Base-by-base conservation (phyloP, 2,329 filamentous ascomycete genomes). In the Penicillium thymicola region DNA sequence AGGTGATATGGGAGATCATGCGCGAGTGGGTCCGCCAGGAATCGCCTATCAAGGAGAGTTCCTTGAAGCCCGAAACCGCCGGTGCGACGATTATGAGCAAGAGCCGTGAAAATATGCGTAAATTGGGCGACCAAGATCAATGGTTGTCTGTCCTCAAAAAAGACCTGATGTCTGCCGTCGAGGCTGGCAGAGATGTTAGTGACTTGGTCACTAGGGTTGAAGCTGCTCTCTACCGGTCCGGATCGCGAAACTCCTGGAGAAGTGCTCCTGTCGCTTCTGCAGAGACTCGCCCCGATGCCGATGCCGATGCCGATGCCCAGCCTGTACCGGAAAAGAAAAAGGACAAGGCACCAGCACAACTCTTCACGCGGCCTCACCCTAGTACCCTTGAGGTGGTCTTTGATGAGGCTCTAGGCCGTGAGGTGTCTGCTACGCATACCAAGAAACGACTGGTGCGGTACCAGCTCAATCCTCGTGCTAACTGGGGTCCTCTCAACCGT, bases 1-100 rank as follows among this genome's bases (percentile, higher is more conserved):
- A 80, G 5, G 86, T 90, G 0, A 83, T 99, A 46, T 97, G 94
- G 92, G 89, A 95, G 70, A 79, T 97, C 28, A 94, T 97, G 85
- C 83, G 90, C 27, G 92, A 96, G 75, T 99, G 92, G 91, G 85
- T 89, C 14, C 84, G 88, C 25, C 91, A 96, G 70, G 89, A 88
- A 67, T 81, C 84, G 0, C 92, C 92, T 0, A 81, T 96, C 56
- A 95, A 89, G 70, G 84, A 87, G 36, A 84, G 83, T 1, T 85
- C 85, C 21, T 79, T 96, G 54, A 88, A 85, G 65, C 81, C 85
- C 40, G 82, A 82, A n/a, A 89, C 82, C 50, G 79, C 91, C 1
- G 90, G 89, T 1, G 89, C 85, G 69, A 84, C 79, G 48, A 86
- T 97, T 42, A 79, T 93, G 71, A 79, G 72, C 51, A 75, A 74